These are phyloP conservation scores for Leishmania mexicana DNA, from an alignment of 208 protist genomes.

Conservation along the genomic window DNA sequence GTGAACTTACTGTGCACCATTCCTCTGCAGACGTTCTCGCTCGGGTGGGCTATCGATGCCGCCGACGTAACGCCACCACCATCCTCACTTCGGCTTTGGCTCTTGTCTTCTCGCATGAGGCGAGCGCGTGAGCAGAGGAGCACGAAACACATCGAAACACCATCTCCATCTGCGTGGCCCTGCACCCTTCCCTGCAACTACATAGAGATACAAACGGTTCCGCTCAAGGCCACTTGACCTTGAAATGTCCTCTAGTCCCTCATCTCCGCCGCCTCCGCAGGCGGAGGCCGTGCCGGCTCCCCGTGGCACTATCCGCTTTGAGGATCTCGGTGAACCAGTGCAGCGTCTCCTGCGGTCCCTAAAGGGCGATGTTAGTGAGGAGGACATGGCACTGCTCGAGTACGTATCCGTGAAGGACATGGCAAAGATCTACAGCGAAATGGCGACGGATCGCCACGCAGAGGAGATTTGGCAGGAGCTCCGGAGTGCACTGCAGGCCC, in stretches of 20 bases:
- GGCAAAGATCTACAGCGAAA: conserved; percentile 85
- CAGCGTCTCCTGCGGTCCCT: conserved; percentile 72
- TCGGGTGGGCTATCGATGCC: not conserved
- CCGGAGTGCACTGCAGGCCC: conserved; percentile 47
- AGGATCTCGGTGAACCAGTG: conserved; percentile 87
- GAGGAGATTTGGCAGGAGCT: conserved; percentile 85
- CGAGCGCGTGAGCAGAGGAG: not conserved
- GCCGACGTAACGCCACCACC: too few relatives aligned
- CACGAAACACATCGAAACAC: not conserved
- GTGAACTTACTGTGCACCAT: not conserved
- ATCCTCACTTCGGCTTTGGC: not conserved
- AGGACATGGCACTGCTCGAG: conserved; percentile 83
- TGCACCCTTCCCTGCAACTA: not conserved
- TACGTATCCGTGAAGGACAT: conserved; percentile 87
- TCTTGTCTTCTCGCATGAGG: not conserved
- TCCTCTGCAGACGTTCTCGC: not conserved
- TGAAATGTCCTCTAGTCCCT: conserved; percentile 4
- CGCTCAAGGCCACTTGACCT: not conserved
- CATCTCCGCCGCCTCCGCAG: not conserved
- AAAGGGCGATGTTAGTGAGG: conserved; percentile 62
- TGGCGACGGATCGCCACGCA: conserved; percentile 59
- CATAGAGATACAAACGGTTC: not conserved
- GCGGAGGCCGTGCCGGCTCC: not conserved
- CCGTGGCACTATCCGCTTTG: conserved; percentile 72
- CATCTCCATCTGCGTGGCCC: not conserved